Conservation (phyloP, 345 rosid species). For the Odontarrhena argentea region DNA sequence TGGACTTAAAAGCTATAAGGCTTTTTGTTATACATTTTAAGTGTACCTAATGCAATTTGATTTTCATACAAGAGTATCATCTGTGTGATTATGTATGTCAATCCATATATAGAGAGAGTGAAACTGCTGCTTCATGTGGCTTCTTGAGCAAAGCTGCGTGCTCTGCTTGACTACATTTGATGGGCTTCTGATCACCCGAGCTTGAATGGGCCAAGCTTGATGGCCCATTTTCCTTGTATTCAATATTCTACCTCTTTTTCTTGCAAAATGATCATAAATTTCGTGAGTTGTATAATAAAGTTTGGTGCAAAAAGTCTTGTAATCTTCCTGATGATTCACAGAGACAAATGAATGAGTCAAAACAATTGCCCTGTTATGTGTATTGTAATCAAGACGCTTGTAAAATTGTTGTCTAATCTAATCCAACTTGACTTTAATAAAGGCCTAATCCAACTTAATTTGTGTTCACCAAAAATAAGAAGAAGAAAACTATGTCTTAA, state of each 20-base stretch:
- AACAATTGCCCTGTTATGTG: slow-evolving; percentile 3
- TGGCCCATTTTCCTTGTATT: not conserved
- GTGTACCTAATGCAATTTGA: slow-evolving; percentile 8
- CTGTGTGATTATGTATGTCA: not conserved
- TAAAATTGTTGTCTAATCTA: slow-evolving; percentile 10
- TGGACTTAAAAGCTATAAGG: slow-evolving; percentile 5
- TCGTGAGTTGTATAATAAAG: not conserved
- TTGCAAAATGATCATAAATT: not conserved
- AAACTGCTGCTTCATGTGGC: not conserved
- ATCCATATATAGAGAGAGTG: not conserved
- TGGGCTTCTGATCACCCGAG: not conserved
- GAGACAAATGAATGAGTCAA: slow-evolving; percentile 22
- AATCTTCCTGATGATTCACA: not conserved
- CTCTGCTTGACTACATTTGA: not conserved
- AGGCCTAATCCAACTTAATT: slow-evolving; percentile 24
- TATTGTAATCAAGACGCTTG: slow-evolving; percentile 14
- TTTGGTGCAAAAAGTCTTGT: slow-evolving; percentile 18
- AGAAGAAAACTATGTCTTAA: not conserved
- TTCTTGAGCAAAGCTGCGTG: not conserved
- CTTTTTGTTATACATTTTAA: not conserved
- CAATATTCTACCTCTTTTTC: not conserved
- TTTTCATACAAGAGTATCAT: not conserved
- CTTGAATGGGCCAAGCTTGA: not conserved
- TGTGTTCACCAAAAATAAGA: not conserved
- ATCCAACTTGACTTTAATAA: slow-evolving; percentile 17